Evolutionary conservation across 2,329 filamentous ascomycete species (phyloP).

Genomic region (Leptographium lundbergii): DNA sequence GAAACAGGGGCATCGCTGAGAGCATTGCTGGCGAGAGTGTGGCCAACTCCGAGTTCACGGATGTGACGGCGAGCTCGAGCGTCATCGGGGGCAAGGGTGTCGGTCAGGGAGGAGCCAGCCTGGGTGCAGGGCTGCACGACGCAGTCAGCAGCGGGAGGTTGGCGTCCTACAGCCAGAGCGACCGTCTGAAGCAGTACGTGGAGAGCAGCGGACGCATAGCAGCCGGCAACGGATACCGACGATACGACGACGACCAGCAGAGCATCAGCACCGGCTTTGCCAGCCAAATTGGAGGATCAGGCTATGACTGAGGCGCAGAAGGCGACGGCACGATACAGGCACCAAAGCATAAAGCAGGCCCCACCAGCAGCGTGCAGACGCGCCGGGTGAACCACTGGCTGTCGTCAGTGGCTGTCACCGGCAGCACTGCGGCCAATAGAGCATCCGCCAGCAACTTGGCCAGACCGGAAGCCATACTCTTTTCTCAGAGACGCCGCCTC

Average conservation of each 20-base stretch:
- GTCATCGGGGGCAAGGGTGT: conserved; percentile 64
- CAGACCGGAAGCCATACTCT: not conserved
- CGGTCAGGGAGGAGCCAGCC: conserved; percentile 76
- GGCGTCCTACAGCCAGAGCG: conserved; percentile 61
- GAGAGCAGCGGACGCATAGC: conserved; percentile 67
- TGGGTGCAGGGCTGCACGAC: conserved; percentile 67
- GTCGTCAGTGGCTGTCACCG: not conserved
- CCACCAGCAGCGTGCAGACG: not conserved
- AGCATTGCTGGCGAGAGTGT: conserved; percentile 88
- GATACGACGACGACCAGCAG: conserved; percentile 83
- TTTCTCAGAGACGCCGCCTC: not conserved
- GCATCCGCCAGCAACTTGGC: not conserved
- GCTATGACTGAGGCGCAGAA: conserved; percentile 33
- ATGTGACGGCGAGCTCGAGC: conserved; percentile 54
- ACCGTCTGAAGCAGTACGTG: conserved; percentile 88
- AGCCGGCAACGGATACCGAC: conserved; percentile 54
- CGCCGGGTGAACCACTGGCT: not conserved
- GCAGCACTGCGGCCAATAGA: not conserved
- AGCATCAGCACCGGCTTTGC: conserved; percentile 95
- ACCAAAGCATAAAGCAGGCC: not conserved
- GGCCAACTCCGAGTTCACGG: conserved; percentile 80
- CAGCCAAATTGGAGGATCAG: conserved; percentile 65
- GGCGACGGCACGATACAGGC: not conserved
- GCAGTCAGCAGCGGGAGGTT: conserved; percentile 52
- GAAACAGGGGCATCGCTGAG: conserved; percentile 45